These are phyloP conservation scores for Exsudoporus floridanus DNA, from an alignment of 1,284 basidiomycete genomes.

Conservation along the genomic window DNA sequence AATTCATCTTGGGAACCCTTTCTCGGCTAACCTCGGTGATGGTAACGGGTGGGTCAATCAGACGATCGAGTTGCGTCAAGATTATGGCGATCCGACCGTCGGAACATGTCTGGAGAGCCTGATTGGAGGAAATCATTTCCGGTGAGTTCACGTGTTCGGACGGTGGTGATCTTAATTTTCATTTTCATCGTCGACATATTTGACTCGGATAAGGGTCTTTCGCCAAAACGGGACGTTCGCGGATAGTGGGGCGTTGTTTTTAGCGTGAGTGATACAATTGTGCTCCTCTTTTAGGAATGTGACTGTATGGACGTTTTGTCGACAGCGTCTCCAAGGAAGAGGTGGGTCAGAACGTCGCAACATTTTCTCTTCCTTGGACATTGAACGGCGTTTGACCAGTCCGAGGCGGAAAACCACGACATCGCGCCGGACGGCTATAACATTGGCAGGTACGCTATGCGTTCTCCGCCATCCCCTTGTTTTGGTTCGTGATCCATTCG, in stretches of 20 bases:
- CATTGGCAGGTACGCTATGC: slow-evolving; percentile 41
- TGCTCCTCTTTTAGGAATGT: background rate
- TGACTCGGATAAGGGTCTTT: slow-evolving; percentile 42
- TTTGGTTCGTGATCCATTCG: no score
- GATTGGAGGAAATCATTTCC: slow-evolving; percentile 67
- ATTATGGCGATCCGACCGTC: slow-evolving; percentile 46
- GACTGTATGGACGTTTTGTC: background rate
- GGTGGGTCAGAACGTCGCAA: slow-evolving; percentile 26
- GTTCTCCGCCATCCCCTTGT: background rate
- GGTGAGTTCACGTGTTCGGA: slow-evolving; percentile 35
- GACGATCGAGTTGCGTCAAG: slow-evolving; percentile 58
- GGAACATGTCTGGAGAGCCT: slow-evolving; percentile 65
- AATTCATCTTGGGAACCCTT: slow-evolving; percentile 57
- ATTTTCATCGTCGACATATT: no score
- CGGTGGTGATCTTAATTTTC: no score
- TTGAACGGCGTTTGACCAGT: slow-evolving; percentile 21
- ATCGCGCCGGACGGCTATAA: slow-evolving; percentile 58
- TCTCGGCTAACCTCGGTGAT: slow-evolving; percentile 64
- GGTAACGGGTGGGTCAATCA: slow-evolving; percentile 52
- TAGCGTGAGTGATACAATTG: slow-evolving; percentile 48
- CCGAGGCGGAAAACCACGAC: slow-evolving; percentile 45
- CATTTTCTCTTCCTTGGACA: background rate
- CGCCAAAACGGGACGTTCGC: slow-evolving; percentile 58
- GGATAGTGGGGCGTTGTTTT: slow-evolving; percentile 59
- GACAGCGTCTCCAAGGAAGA: slow-evolving; percentile 62